phyloP scores from a whole-genome alignment of 305 asterid genomes.

The Caryopteris hybrid region DNA sequence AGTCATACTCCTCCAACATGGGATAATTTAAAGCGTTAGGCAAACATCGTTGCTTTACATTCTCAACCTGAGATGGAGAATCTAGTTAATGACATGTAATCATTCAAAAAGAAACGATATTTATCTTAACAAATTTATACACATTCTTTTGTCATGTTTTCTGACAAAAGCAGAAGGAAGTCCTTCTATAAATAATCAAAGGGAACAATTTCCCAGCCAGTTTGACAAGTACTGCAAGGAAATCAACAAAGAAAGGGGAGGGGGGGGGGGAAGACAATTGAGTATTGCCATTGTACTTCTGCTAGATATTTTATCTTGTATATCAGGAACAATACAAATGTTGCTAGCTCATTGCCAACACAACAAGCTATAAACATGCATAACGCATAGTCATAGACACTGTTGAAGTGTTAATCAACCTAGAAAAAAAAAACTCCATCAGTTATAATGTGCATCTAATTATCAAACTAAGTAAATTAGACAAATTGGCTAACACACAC shows the following conservation, averaged over 20 bases:
- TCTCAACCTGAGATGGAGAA: neutral
- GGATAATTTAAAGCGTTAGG: conserved; percentile 94
- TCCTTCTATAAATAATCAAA: neutral
- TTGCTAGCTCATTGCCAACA: neutral
- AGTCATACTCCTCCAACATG: conserved; percentile 98
- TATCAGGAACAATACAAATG: neutral
- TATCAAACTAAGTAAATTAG: neutral
- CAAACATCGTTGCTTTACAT: conserved; percentile 90
- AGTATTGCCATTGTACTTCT: neutral
- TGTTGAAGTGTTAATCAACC: neutral
- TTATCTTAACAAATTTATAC: neutral
- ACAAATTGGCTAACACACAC: neutral
- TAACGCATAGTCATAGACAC: neutral
- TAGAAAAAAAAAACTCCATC: neutral
- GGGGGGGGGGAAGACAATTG: neutral
- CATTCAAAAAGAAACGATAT: conserved; percentile 7
- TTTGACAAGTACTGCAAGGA: neutral
- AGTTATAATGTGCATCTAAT: neutral
- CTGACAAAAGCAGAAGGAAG: neutral
- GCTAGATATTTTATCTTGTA: neutral
- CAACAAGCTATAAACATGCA: conserved; percentile 1
- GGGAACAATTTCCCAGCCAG: neutral
- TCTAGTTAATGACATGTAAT: neutral
- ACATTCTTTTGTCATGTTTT: no score
- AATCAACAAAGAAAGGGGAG: neutral